Evolutionary conservation across 2,329 filamentous ascomycete species (phyloP).

Genomic region (Corniculantispora saksenae): DNA sequence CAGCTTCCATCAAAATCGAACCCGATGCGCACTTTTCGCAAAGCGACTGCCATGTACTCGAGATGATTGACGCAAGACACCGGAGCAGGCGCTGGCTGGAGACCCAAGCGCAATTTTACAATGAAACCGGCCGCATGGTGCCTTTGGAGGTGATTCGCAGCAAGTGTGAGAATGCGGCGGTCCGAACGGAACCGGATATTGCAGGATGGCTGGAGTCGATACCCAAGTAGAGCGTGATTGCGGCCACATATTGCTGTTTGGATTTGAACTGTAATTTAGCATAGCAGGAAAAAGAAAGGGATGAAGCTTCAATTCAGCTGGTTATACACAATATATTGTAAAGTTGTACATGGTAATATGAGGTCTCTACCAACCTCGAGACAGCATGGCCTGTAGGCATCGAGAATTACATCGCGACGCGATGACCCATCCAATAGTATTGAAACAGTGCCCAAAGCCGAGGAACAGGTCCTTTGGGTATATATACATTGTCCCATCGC

Average conservation of each 20-base stretch:
- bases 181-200: neutral
- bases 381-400: neutral
- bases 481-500: conserved; percentile 6
- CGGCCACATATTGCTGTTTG: neutral
- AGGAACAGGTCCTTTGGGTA: neutral
- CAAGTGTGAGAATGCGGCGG: conserved; percentile 28
- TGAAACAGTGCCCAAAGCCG: neutral
- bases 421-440: neutral
- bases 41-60: conserved; percentile 38
- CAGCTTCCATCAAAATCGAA: conserved; percentile 24
- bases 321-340: conserved; percentile 5
- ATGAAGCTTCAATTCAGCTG: neutral
- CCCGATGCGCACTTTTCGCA: conserved; percentile 30
- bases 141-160: conserved; percentile 39
- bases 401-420: neutral
- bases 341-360: conserved; percentile 3
- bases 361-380: neutral
- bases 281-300: neutral
- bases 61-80: conserved; percentile 35
- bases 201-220: conserved; percentile 1
- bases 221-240: conserved; percentile 1
- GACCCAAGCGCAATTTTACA: conserved; percentile 47
- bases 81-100: conserved; percentile 40
- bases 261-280: neutral
- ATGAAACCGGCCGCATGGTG: conserved; percentile 44